These are phyloP conservation scores for Colletotrichum neosansevieriae DNA, from an alignment of 2,329 filamentous ascomycete genomes.

Conservation along the genomic window DNA sequence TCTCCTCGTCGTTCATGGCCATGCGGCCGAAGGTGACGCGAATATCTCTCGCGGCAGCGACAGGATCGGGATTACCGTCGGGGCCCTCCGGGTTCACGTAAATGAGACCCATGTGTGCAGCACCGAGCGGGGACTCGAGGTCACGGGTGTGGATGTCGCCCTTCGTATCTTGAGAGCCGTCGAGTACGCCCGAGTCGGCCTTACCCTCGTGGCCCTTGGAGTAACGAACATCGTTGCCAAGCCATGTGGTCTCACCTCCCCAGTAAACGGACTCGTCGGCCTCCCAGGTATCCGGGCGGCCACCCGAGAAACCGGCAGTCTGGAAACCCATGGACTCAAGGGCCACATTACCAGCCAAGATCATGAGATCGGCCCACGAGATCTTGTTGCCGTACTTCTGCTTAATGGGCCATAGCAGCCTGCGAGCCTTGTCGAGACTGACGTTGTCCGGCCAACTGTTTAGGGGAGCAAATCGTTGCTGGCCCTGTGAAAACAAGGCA, in stretches of 20 bases:
- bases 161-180: slow-evolving; percentile 47
- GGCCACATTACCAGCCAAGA: slow-evolving; percentile 81
- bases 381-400: slow-evolving; percentile 88
- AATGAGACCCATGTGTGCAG: slow-evolving; percentile 81
- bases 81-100: slow-evolving; percentile 87
- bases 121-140: slow-evolving; percentile 76
- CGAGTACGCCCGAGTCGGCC: slow-evolving; percentile 48
- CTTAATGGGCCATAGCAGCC: slow-evolving; percentile 79
- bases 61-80: slow-evolving; percentile 77
- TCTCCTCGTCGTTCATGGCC: slow-evolving; percentile 88
- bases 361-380: slow-evolving; percentile 80
- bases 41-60: slow-evolving; percentile 78
- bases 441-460: slow-evolving; percentile 88
- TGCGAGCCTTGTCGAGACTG: slow-evolving; percentile 82
- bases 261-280: slow-evolving; percentile 83
- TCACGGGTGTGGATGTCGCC: slow-evolving; percentile 36
- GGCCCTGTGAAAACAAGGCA: slow-evolving; percentile 57
- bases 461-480: slow-evolving; percentile 84
- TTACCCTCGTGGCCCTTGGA: slow-evolving; percentile 54
- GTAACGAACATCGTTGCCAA: slow-evolving; percentile 79
- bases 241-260: slow-evolving; percentile 80
- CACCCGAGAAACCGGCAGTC: slow-evolving; percentile 79
- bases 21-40: slow-evolving; percentile 82
- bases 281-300: slow-evolving; percentile 79
- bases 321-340: slow-evolving; percentile 82